phyloP scores from a whole-genome alignment of 163 green algal genomes.

The Volvox carteri region DNA sequence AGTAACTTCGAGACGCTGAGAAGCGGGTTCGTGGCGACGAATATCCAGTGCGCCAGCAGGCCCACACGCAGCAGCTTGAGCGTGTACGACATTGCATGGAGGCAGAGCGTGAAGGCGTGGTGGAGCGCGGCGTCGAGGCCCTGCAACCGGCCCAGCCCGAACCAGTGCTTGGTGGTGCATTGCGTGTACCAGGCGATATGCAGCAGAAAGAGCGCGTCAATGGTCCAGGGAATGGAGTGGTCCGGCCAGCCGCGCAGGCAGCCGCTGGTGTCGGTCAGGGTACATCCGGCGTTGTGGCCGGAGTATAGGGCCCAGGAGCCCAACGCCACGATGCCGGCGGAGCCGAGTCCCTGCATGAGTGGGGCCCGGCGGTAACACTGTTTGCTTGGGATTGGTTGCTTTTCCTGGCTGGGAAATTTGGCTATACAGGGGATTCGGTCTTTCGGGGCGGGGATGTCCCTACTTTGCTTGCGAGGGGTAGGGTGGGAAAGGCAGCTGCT shows the following conservation, averaged over 20 bases:
- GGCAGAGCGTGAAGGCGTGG: constrained; percentile 11
- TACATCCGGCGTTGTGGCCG: constrained; percentile 23
- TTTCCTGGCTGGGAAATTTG: too few relatives aligned
- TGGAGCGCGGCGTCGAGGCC: constrained; percentile 35
- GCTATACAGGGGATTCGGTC: too few relatives aligned
- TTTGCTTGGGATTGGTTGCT: too few relatives aligned
- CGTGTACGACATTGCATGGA: constrained; percentile 3
- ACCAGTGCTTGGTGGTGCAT: constrained; percentile 39
- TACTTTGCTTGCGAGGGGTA: too few relatives aligned
- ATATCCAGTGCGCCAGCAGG: constrained; percentile 40
- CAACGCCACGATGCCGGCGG: neutral
- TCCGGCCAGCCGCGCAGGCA: constrained; percentile 42
- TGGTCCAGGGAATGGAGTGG: neutral
- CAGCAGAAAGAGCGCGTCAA: constrained; percentile 34
- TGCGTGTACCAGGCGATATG: constrained; percentile 35
- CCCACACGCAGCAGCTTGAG: constrained; percentile 19
- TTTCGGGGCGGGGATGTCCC: too few relatives aligned
- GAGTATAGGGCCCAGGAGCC: neutral
- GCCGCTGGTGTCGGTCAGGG: constrained; percentile 2
- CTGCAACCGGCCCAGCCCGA: constrained; percentile 42
- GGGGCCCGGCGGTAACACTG: too few relatives aligned
- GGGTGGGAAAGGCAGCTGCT: too few relatives aligned
- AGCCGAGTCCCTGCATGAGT: constrained; percentile 17
- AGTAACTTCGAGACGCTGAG: constrained; percentile 35
- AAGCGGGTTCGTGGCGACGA: constrained; percentile 13